phyloP scores from a whole-genome alignment of 2,329 filamentous ascomycete species.

The Ophiostoma pallidulum region DNA sequence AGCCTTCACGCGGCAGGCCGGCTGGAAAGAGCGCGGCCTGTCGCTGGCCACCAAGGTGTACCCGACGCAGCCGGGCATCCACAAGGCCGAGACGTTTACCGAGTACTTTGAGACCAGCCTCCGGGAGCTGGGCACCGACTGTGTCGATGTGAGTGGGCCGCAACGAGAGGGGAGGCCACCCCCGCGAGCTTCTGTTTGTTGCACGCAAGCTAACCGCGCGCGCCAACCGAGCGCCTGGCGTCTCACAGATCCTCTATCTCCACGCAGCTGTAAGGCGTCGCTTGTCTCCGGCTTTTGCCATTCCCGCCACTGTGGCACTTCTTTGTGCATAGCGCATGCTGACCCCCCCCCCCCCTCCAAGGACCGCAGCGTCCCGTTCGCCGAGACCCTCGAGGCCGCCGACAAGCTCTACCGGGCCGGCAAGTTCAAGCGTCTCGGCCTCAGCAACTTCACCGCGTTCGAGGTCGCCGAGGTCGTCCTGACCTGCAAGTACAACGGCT shows the following conservation, averaged over 20 bases:
- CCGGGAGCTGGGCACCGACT: constrained; percentile 60
- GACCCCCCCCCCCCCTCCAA: not conserved
- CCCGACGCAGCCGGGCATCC: constrained; percentile 46
- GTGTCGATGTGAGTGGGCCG: constrained; percentile 51
- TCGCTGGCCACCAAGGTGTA: constrained; percentile 74
- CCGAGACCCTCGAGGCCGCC: constrained; percentile 57
- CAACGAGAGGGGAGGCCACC: not conserved
- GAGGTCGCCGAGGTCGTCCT: constrained; percentile 68
- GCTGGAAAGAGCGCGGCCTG: constrained; percentile 71
- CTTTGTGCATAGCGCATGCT: too few species aligned
- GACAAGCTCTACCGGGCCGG: constrained; percentile 61
- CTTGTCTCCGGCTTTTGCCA: not conserved
- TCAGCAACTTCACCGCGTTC: constrained; percentile 66
- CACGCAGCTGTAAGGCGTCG: constrained; percentile 46
- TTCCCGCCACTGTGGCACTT: not conserved
- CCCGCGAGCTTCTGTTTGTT: too few species aligned
- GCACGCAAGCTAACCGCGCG: too few species aligned
- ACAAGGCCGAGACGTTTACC: constrained; percentile 53
- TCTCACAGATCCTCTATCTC: constrained; percentile 57
- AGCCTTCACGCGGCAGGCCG: constrained; percentile 62
- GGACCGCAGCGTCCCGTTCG: constrained; percentile 22
- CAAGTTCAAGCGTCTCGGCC: constrained; percentile 61
- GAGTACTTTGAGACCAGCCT: constrained; percentile 57
- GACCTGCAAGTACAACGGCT: constrained; percentile 56
- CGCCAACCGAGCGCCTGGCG: too few species aligned